These are phyloP conservation scores for Ophiostoma triangulosporum DNA, from an alignment of 2,329 filamentous ascomycete genomes.

Conservation along the genomic window DNA sequence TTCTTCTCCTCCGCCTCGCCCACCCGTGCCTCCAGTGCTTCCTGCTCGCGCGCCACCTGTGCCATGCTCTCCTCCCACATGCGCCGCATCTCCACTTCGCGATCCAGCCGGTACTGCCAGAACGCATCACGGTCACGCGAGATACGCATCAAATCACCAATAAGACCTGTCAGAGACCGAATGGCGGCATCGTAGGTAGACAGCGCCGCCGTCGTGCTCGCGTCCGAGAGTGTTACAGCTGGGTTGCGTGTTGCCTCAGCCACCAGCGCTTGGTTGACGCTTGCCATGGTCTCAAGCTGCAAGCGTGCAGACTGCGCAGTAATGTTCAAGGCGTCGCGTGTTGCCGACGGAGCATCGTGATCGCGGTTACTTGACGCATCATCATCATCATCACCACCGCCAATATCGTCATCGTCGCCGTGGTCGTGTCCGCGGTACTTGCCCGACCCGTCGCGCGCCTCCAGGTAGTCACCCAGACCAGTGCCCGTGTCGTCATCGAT, in stretches of 20 bases:
- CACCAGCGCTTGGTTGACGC: conserved; percentile 72
- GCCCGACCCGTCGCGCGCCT: background rate
- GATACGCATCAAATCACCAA: conserved; percentile 81
- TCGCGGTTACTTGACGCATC: conserved; percentile 59
- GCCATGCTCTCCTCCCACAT: conserved; percentile 99
- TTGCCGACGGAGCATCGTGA: conserved; percentile 57
- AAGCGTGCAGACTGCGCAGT: conserved; percentile 89
- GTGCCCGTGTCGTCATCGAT: conserved; percentile 30
- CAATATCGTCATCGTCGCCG: conserved; percentile 6
- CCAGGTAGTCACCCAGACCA: conserved; percentile 16
- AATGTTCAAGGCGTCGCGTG: conserved; percentile 91
- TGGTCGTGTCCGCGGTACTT: background rate
- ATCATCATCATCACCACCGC: conserved; percentile 54
- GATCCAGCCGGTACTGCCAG: conserved; percentile 90
- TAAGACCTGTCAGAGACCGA: conserved; percentile 68
- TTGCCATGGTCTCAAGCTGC: conserved; percentile 79
- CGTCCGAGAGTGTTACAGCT: conserved; percentile 58
- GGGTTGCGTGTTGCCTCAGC: conserved; percentile 58
- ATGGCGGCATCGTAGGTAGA: conserved; percentile 82
- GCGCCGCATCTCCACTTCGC: conserved; percentile 78
- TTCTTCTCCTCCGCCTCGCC: conserved; percentile 84
- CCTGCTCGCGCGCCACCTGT: conserved; percentile 86
- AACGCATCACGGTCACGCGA: conserved; percentile 88
- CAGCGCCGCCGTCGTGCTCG: conserved; percentile 62
- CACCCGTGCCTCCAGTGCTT: conserved; percentile 74